Conservation (phyloP, 2,329 filamentous ascomycete genomes). For the Diplocarpon mali region DNA sequence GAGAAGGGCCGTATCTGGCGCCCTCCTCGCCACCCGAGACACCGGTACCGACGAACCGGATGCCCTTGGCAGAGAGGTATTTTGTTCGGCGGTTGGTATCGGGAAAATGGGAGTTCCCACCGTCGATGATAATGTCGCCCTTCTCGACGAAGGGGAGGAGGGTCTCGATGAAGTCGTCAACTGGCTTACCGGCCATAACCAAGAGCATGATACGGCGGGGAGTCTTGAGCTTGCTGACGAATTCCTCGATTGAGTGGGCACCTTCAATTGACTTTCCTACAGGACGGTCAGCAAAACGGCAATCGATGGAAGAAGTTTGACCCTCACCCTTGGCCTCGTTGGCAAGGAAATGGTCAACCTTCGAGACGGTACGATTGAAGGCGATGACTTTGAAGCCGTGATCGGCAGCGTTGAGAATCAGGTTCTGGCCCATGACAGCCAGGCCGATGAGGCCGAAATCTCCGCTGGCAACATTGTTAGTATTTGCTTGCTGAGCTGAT, state of each 20-base stretch:
- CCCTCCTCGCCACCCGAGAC: constrained; percentile 99
- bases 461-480: constrained; percentile 30
- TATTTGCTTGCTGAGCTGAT: constrained; percentile 3
- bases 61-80: constrained; percentile 77
- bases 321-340: constrained; percentile 72
- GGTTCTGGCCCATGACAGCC: constrained; percentile 83
- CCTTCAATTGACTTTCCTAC: constrained; percentile 85
- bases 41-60: constrained; percentile 92
- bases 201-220: constrained; percentile 97
- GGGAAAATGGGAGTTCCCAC: constrained; percentile 98
- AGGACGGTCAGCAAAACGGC: constrained; percentile 7
- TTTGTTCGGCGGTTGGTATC: constrained; percentile 95
- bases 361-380: constrained; percentile 97
- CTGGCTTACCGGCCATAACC: constrained; percentile 94
- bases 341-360: constrained; percentile 88
- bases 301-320: background rate
- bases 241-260: constrained; percentile 88
- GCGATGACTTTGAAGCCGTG: constrained; percentile 94
- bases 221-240: constrained; percentile 91
- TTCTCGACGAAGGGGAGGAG: constrained; percentile 72
- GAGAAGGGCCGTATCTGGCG: constrained; percentile 89
- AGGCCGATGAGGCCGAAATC: constrained; percentile 89
- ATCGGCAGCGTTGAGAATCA: constrained; percentile 83
- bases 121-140: constrained; percentile 98
- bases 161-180: constrained; percentile 97